Evolutionary conservation across 2,329 filamentous ascomycete species (phyloP), one percentile per base, ranked within the genome.

Genomic region (Cladophialophora yegresii): DNA sequence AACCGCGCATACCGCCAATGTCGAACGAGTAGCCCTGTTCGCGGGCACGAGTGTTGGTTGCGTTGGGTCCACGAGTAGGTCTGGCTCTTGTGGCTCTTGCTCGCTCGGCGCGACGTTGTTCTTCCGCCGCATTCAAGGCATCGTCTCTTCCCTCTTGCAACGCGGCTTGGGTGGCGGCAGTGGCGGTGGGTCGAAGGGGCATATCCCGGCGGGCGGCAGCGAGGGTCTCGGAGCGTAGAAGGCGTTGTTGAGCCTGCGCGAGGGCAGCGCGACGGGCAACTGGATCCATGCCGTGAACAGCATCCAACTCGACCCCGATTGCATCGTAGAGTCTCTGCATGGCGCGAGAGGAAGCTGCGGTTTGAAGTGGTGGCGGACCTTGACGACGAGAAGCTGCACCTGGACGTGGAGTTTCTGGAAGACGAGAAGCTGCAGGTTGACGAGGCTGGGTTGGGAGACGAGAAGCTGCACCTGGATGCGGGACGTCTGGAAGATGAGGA

Each of bases 161-260:
- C 7, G 36, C 36, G 13, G 36, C 36, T 43, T 43, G 36, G 6
- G 36, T 43, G 16, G 36, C 36, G n/a, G 36, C 36, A 43, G 36
- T 43, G 16, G 36, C 36, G 16, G 59, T 62, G 20, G 54, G 47
- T 26, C 58, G 54, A 20, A 62, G 26, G 2, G 16, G 23, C 32
- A 62, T 59, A 7, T 54, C 32, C 13, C 55, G 58, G 8, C 60
- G 59, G 9, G 60, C 64, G n/a, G 50, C 60, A 20, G 60, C 60
- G n/a, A 64, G 36, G 30, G 65, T 67, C 45, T 64, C 61, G 7
- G 65, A 67, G 1, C 23, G 54, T 9, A 62, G 47, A 45, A 67
- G 57, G 10, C 60, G 45, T 26, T 64, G 58, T 32, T 43, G 43
- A 26, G 61, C 65, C 4, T 56, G 54, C 4, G 54, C 58, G 10